Evolutionary conservation across 257 asterid species (phyloP), one percentile per base, ranked within the genome.

Genomic region (Prunella vulgaris): DNA sequence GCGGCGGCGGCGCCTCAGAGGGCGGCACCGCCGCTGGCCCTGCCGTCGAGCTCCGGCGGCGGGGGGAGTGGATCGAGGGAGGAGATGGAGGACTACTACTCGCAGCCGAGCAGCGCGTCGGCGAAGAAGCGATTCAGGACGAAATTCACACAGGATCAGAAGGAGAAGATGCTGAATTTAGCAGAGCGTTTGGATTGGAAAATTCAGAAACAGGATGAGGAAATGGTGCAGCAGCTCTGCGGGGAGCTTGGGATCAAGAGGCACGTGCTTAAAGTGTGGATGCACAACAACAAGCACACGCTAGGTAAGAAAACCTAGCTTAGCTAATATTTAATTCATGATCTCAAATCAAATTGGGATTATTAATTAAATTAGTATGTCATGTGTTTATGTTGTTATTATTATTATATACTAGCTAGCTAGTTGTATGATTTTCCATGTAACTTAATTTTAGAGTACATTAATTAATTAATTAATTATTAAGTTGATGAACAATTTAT

Each of bases 31-130:
- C 81, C 85, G 5, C 84, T 88, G 18, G 90, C 88, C 0, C 79
- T 90, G 64, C 96, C 97, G 7, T 88, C 90, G 5, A 84, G 78
- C 77, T 88, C 92, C 0, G 85, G 84, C 15, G 92, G 92, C 57
- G 35, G 60, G 38, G 75, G 77, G 9, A 59, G 83, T 2, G 83
- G 78, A 24, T 65, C 79, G 27, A 57, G 80, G 46, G 90, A 82
- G 54, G 95, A 88, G 54, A 68, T 82, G 67, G 89, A 77, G 69
- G 87, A 77, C 9, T 82, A 81, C 24, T 73, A 77, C 48, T 74
- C 89, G 8, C 28, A 81, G 79, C 73, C 87, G 28, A 37, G 65
- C 3, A 70, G 88, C 38, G 94, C 51, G 71, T 79, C 9, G 75
- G 82, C 1, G 87, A 76, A 61, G 74, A 84, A 84, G 76, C 73